These are phyloP conservation scores for Thuidium tamariscinum DNA, from an alignment of 225 moss, liverwort and hornwort genomes.

Conservation along the genomic window DNA sequence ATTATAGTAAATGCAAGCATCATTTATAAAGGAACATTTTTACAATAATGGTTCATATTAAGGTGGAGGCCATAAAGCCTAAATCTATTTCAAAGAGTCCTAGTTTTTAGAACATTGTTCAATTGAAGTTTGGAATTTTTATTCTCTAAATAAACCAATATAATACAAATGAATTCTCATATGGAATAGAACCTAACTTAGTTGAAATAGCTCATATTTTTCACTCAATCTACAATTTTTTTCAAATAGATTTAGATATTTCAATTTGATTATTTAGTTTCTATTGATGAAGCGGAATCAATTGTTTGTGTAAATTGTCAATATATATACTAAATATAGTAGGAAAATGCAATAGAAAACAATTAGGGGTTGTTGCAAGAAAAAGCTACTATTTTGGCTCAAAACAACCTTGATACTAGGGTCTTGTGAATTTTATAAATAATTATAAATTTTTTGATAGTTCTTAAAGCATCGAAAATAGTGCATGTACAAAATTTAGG, in stretches of 20 bases:
- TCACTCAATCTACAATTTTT: not conserved
- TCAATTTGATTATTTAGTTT: not conserved
- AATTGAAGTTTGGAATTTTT: too few species aligned
- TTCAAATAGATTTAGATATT: not conserved
- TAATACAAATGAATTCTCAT: not conserved
- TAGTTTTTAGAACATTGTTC: too few species aligned
- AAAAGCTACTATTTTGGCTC: too few species aligned
- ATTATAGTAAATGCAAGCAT: not conserved
- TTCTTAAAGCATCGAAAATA: too few species aligned
- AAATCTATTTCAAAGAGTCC: not conserved
- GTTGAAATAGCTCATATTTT: not conserved
- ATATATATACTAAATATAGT: not conserved
- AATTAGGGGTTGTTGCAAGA: too few species aligned
- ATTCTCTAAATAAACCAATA: too few species aligned
- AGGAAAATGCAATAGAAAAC: not conserved
- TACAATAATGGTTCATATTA: too few species aligned
- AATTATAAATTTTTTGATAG: too few species aligned
- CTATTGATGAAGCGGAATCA: not conserved
- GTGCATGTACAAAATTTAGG: too few species aligned
- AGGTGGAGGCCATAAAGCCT: not conserved
- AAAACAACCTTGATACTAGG: too few species aligned
- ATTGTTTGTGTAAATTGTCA: not conserved
- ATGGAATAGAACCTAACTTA: not conserved
- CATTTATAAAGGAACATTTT: too few species aligned
- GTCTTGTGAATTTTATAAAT: too few species aligned